These are phyloP conservation scores for Penicillium flavigenum DNA, from an alignment of 495 filamentous ascomycete genomes.

Conservation along the genomic window DNA sequence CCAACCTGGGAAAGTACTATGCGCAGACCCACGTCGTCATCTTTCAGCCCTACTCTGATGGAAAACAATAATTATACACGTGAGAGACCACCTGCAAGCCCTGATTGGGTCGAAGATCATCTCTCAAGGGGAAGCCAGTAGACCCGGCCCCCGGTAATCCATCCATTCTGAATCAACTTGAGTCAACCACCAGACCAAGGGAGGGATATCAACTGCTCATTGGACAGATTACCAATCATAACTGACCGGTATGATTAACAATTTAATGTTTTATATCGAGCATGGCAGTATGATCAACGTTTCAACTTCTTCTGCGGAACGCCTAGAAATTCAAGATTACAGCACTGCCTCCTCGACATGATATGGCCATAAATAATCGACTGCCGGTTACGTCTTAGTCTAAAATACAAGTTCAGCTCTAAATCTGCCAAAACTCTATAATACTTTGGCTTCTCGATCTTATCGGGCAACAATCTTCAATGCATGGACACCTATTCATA, in stretches of 20 bases:
- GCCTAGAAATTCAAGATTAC: constrained; percentile 15
- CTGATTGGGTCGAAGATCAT: neutral
- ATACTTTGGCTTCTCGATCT: constrained; percentile 1
- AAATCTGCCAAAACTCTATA: constrained; percentile 7
- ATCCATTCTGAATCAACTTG: constrained; percentile 5
- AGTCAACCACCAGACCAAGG: neutral
- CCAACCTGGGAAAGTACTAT: neutral
- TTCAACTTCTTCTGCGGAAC: constrained; percentile 20
- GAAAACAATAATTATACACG: neutral
- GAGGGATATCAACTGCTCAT: constrained; percentile 2
- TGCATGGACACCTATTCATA: neutral
- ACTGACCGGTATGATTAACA: constrained; percentile 2
- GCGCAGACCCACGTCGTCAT: neutral
- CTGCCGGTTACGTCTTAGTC: neutral
- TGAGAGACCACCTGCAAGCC: constrained; percentile 7
- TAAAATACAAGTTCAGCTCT: constrained; percentile 3
- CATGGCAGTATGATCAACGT: constrained; percentile 17
- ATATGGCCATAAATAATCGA: constrained; percentile 3
- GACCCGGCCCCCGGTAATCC: neutral
- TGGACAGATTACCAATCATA: constrained; percentile 3
- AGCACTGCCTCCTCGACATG: constrained; percentile 26
- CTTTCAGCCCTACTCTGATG: constrained; percentile 11
- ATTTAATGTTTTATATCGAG: neutral
- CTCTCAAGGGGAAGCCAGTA: neutral
- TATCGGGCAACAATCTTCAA: neutral